phyloP scores from a whole-genome alignment of 1,284 basidiomycete genomes.

The Pseudozyma pruni region DNA sequence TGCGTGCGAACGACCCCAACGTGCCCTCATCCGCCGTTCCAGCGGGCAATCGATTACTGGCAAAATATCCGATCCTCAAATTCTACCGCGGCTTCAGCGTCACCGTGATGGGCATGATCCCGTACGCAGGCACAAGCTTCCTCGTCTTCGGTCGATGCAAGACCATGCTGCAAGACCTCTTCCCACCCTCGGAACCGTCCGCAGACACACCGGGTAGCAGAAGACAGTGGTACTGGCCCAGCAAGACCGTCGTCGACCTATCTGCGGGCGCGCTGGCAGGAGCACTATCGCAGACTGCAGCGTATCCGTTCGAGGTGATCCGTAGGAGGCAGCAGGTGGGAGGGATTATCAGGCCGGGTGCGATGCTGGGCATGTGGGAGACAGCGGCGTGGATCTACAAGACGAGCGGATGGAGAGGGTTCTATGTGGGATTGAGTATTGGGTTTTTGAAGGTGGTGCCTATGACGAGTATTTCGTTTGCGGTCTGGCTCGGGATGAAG shows the following conservation, averaged over 20 bases:
- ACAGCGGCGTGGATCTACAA: constrained; percentile 74
- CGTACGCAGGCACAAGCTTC: constrained; percentile 96
- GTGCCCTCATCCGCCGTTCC: constrained; percentile 31
- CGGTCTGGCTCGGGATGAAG: constrained; percentile 66
- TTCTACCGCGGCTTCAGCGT: constrained; percentile 90
- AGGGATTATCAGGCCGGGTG: constrained; percentile 68
- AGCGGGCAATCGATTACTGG: constrained; percentile 38
- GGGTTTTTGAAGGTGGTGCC: constrained; percentile 97
- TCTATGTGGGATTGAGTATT: constrained; percentile 91
- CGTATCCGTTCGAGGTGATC: constrained; percentile 96
- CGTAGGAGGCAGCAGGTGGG: constrained; percentile 95
- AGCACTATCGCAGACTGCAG: constrained; percentile 85
- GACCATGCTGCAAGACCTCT: constrained; percentile 51
- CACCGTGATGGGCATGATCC: constrained; percentile 76
- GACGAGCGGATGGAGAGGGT: constrained; percentile 82
- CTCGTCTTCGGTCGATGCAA: constrained; percentile 71
- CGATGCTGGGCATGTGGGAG: constrained; percentile 62
- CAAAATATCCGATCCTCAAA: constrained; percentile 72
- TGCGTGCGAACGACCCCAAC: constrained; percentile 33
- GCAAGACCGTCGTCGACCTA: constrained; percentile 72
- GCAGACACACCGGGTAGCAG: constrained; percentile 11
- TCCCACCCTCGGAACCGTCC: constrained; percentile 49
- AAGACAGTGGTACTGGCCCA: constrained; percentile 53
- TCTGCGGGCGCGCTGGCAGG: constrained; percentile 90
- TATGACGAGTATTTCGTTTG: constrained; percentile 76